Percentiles rank a stretch among this genome's conserved stretches.
Conservation (phyloP, 1,284 basidiomycete genomes). For the Marasmius oreades region DNA sequence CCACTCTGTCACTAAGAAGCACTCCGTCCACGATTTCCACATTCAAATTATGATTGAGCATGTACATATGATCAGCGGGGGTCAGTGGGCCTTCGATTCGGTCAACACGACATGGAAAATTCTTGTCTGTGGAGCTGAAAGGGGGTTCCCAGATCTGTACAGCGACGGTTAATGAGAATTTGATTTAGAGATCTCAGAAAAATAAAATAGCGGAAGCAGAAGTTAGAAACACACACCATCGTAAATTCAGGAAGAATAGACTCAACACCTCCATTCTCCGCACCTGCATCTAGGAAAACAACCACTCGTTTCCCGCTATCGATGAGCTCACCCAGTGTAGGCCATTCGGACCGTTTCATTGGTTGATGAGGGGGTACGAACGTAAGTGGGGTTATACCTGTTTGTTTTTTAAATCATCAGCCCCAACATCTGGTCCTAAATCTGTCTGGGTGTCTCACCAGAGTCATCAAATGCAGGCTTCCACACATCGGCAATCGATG, state of each 20-base stretch:
- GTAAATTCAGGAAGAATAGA: conserved; percentile 66
- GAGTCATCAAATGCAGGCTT: conserved; percentile 51
- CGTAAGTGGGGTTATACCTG: conserved; percentile 53
- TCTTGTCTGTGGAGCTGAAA: conserved; percentile 55
- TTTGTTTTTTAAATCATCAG: conserved; percentile 9
- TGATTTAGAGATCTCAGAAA: background rate
- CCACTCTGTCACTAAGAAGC: conserved; percentile 35
- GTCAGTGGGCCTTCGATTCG: conserved; percentile 51
- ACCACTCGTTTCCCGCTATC: conserved; percentile 62
- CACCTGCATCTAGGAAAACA: conserved; percentile 66
- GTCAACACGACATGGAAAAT: conserved; percentile 72
- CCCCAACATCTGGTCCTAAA: background rate
- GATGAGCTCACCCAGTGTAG: conserved; percentile 71
- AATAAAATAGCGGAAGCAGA: background rate
- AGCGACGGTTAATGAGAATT: conserved; percentile 16
- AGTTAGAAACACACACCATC: conserved; percentile 41
- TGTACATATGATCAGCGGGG: conserved; percentile 46
- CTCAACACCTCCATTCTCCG: conserved; percentile 40
- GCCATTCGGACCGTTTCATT: conserved; percentile 60
- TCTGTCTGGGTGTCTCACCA: conserved; percentile 24
- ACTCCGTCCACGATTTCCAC: conserved; percentile 31
- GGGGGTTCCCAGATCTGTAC: conserved; percentile 74
- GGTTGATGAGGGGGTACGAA: conserved; percentile 58
- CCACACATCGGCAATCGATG: conserved; percentile 48
- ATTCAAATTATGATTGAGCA: conserved; percentile 59